phyloP scores from a whole-genome alignment of 2,329 filamentous ascomycete genomes.

The Fusarium albidum region DNA sequence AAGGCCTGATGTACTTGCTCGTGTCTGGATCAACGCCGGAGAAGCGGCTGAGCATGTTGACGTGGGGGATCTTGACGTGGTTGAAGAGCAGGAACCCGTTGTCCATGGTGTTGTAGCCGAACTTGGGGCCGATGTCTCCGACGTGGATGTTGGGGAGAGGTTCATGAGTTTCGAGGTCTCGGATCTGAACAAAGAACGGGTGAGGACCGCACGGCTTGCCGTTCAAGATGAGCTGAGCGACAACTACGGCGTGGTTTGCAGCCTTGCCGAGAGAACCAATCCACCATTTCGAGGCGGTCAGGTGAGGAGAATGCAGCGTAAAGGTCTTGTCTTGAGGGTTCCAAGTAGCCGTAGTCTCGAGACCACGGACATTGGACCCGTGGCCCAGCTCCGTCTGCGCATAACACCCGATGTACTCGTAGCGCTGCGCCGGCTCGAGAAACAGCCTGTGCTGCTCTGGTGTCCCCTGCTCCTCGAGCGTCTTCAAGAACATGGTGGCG shows the following conservation, averaged over 20 bases:
- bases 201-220: constrained; percentile 78
- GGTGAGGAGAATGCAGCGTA: constrained; percentile 74
- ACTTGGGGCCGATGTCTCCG: constrained; percentile 83
- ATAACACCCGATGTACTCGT: constrained; percentile 80
- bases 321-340: constrained; percentile 78
- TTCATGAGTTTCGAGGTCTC: constrained; percentile 74
- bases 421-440: constrained; percentile 72
- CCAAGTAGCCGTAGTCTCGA: constrained; percentile 79
- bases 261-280: constrained; percentile 80
- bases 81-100: constrained; percentile 84
- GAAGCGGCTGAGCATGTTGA: constrained; percentile 77
- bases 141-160: constrained; percentile 75
- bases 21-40: constrained; percentile 73
- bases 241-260: constrained; percentile 80
- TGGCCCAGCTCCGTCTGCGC: constrained; percentile 84
- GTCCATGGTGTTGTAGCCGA: constrained; percentile 83
- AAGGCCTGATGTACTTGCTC: constrained; percentile 72
- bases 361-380: constrained; percentile 77
- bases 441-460: constrained; percentile 78
- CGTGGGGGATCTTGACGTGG: constrained; percentile 74
- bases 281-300: constrained; percentile 87
- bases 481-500: constrained; percentile 60
- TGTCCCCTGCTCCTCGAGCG: constrained; percentile 74
- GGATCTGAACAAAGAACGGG: constrained; percentile 79
- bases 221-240: constrained; percentile 76